Evolutionary conservation across 306 rosid genomes (phyloP).

Genomic region (Sphenostylis stenocarpa): DNA sequence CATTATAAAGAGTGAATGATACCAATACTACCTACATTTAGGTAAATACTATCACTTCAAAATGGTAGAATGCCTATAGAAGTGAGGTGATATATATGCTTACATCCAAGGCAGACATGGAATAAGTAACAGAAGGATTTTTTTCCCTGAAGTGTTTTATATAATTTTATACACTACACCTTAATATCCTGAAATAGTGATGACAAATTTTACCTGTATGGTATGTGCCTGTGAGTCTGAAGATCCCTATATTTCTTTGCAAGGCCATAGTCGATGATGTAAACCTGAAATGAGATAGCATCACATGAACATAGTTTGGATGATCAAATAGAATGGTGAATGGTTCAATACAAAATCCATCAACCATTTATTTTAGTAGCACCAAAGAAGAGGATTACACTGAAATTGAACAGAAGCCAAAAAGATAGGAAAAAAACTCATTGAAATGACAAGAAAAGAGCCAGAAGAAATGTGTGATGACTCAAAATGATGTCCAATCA

Average conservation of each 20-base stretch:
- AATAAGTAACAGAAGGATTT: neutral
- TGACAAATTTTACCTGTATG: conserved; percentile 70
- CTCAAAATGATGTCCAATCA: conserved; percentile 20
- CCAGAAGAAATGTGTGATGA: neutral
- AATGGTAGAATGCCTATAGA: neutral
- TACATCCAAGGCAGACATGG: neutral
- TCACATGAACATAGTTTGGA: conserved; percentile 14
- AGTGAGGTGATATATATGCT: neutral
- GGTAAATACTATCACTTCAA: neutral
- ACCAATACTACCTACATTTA: neutral
- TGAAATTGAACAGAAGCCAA: conserved; percentile 2
- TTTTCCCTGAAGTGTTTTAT: neutral
- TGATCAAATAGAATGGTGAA: neutral
- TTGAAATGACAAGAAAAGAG: neutral
- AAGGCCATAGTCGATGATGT: conserved; percentile 91
- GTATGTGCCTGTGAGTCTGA: conserved; percentile 95
- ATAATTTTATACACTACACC: neutral
- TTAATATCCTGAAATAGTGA: conserved; percentile 8
- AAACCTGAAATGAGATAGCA: conserved; percentile 62
- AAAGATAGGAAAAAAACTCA: conserved; percentile 16
- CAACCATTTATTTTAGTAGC: neutral
- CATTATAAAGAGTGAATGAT: neutral
- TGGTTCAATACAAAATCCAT: conserved; percentile 15
- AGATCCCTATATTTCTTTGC: conserved; percentile 97
- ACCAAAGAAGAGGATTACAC: conserved; percentile 2